Evolutionary conservation across 2,329 filamentous ascomycete genomes (phyloP).

Genomic region (Aspergillus amoenus): DNA sequence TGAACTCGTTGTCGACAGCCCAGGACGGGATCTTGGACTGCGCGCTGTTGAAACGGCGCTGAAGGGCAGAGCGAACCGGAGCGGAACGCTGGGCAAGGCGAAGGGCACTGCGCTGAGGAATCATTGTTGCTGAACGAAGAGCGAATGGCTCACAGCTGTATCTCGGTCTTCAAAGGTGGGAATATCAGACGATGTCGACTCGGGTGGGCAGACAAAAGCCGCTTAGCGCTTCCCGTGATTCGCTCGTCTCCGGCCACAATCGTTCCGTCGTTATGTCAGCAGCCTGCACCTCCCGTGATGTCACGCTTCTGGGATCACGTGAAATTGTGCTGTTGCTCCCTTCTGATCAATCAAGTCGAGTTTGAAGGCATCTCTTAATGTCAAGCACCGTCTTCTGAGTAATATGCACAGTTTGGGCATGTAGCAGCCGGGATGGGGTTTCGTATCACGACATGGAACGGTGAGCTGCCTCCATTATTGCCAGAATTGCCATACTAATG

Average conservation of each 20-base stretch:
- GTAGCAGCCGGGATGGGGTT: constrained; percentile 59
- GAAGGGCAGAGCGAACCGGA: constrained; percentile 56
- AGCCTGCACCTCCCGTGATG: constrained; percentile 21
- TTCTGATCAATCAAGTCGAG: neutral
- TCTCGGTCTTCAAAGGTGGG: constrained; percentile 18
- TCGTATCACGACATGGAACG: constrained; percentile 85
- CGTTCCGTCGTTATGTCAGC: constrained; percentile 19
- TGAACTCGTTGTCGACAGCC: constrained; percentile 81
- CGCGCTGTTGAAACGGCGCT: constrained; percentile 71
- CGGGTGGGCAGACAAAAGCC: constrained; percentile 24
- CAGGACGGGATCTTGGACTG: constrained; percentile 61
- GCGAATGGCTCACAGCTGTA: constrained; percentile 14
- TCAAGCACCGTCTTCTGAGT: neutral
- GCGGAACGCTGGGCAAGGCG: constrained; percentile 60
- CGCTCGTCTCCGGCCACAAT: constrained; percentile 18
- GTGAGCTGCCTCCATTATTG: constrained; percentile 45
- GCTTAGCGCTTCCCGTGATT: constrained; percentile 33
- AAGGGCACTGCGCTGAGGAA: constrained; percentile 61
- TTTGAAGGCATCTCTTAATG: neutral
- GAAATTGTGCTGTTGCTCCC: constrained; percentile 3
- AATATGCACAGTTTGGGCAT: constrained; percentile 17
- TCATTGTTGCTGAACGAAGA: constrained; percentile 52
- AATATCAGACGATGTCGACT: constrained; percentile 25
- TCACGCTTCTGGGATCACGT: constrained; percentile 24
- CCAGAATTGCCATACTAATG: neutral